These are phyloP conservation scores for Trichoderma oligosporum DNA, from an alignment of 2,329 filamentous ascomycete species.

Conservation along the genomic window DNA sequence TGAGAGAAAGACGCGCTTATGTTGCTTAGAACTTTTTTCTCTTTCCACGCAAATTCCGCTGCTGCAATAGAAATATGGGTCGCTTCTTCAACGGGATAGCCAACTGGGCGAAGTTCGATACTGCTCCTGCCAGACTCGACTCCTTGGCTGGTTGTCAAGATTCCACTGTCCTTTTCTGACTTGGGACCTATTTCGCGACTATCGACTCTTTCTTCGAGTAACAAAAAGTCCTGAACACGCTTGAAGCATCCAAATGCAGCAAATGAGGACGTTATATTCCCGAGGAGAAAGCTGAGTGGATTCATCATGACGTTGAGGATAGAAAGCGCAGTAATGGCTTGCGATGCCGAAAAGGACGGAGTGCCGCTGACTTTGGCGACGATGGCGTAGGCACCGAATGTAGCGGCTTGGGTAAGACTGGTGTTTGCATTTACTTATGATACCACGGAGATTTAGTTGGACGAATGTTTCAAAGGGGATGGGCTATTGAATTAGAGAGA, in stretches of 20 bases:
- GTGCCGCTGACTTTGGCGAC: constrained; percentile 26
- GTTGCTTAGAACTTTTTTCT: constrained; percentile 26
- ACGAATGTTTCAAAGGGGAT: background rate
- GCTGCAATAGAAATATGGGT: constrained; percentile 23
- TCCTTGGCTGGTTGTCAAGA: background rate
- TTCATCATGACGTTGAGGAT: constrained; percentile 31
- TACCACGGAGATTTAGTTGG: background rate
- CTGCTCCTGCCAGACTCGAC: background rate
- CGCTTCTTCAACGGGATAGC: background rate
- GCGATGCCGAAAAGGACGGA: constrained; percentile 29
- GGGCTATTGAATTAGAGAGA: no score
- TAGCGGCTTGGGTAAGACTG: constrained; percentile 29
- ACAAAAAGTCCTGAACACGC: constrained; percentile 32
- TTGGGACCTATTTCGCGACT: constrained; percentile 21
- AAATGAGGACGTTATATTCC: constrained; percentile 28
- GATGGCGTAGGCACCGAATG: constrained; percentile 32
- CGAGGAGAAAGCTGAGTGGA: constrained; percentile 27
- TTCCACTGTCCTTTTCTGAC: background rate
- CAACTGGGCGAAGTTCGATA: constrained; percentile 19
- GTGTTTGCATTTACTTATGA: constrained; percentile 27
- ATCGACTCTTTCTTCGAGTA: constrained; percentile 27
- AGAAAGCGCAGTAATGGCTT: constrained; percentile 32
- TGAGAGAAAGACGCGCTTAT: constrained; percentile 26
- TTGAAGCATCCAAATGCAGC: constrained; percentile 31
- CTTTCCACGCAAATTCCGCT: constrained; percentile 30